Conservation (phyloP, 2,329 filamentous ascomycete genomes). For the Penicillium sp. region DNA sequence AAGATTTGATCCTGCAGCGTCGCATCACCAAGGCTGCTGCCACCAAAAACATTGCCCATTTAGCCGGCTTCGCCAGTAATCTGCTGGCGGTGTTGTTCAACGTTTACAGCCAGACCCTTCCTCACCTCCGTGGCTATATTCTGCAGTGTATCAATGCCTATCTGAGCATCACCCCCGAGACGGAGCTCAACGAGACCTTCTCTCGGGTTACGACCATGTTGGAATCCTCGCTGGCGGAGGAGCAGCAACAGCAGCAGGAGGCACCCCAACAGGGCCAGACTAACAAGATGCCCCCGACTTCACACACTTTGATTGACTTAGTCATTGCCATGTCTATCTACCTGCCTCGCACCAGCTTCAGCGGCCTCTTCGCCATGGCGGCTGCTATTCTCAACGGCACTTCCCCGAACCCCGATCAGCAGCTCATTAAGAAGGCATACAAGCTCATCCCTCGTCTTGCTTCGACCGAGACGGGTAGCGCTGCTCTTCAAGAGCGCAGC, state of each 20-base stretch:
- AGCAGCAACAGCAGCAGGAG: slow-evolving; percentile 65
- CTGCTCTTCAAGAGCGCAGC: slow-evolving; percentile 70
- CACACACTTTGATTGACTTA: slow-evolving; percentile 92
- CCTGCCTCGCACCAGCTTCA: slow-evolving; percentile 79
- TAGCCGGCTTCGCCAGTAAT: slow-evolving; percentile 75
- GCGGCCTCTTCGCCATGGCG: slow-evolving; percentile 79
- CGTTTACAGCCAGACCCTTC: slow-evolving; percentile 93
- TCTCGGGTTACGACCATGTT: slow-evolving; percentile 80
- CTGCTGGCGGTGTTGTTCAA: slow-evolving; percentile 97
- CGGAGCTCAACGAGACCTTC: slow-evolving; percentile 82
- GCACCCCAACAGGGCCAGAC: slow-evolving; percentile 58
- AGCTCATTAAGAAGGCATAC: slow-evolving; percentile 98
- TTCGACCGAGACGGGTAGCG: slow-evolving; percentile 68
- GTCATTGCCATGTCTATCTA: slow-evolving; percentile 95
- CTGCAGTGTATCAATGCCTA: slow-evolving; percentile 93
- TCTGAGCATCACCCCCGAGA: slow-evolving; percentile 74
- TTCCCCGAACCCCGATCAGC: slow-evolving; percentile 58
- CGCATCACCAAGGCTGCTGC: slow-evolving; percentile 71
- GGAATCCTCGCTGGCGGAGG: slow-evolving; percentile 60
- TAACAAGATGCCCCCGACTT: slow-evolving; percentile 80
- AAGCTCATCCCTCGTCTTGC: slow-evolving; percentile 90
- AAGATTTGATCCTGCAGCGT: slow-evolving; percentile 70
- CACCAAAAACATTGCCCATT: slow-evolving; percentile 71
- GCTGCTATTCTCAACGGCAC: slow-evolving; percentile 69
- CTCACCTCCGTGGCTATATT: slow-evolving; percentile 84